Percentiles rank a stretch among this genome's conserved stretches.
phyloP scores from a whole-genome alignment of 768 basidiomycete species.

The Tremella yokohamensis region DNA sequence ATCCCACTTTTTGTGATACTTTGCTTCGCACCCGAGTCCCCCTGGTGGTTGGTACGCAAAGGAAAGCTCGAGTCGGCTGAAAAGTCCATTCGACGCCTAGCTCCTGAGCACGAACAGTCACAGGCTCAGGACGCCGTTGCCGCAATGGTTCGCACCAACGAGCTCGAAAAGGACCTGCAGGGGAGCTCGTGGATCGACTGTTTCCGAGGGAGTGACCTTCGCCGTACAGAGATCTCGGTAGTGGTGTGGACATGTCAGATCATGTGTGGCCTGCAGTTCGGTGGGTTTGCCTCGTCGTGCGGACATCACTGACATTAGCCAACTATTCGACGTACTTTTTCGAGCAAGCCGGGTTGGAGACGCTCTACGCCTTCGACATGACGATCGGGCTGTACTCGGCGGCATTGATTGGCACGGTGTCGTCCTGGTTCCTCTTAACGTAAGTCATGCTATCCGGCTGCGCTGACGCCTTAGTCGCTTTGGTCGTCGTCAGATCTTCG shows the following conservation, averaged over 20 bases:
- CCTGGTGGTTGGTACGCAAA: slow-evolving; percentile 35
- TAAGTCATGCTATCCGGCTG: neutral
- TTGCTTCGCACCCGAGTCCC: slow-evolving; percentile 34
- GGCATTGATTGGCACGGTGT: slow-evolving; percentile 36
- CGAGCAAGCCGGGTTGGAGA: slow-evolving; percentile 33
- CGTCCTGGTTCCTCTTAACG: slow-evolving; percentile 34
- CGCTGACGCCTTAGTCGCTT: slow-evolving; percentile 1
- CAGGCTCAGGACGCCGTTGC: slow-evolving; percentile 15
- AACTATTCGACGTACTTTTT: slow-evolving; percentile 29
- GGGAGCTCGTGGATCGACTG: slow-evolving; percentile 31
- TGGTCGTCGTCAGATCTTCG: slow-evolving; percentile 41
- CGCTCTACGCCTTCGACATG: slow-evolving; percentile 25
- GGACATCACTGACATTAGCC: neutral
- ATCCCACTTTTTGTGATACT: slow-evolving; percentile 25
- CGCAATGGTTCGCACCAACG: slow-evolving; percentile 39
- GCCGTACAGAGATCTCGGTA: slow-evolving; percentile 41
- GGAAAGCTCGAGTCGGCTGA: slow-evolving; percentile 29
- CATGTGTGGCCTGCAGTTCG: slow-evolving; percentile 20
- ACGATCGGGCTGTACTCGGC: slow-evolving; percentile 26
- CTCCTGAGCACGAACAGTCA: slow-evolving; percentile 7
- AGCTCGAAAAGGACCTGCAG: slow-evolving; percentile 28
- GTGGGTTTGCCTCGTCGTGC: neutral
- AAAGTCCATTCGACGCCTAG: slow-evolving; percentile 15
- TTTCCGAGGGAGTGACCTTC: slow-evolving; percentile 2
- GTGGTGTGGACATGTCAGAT: slow-evolving; percentile 23